These are phyloP conservation scores for Neoboletus brunneissimus DNA, from an alignment of 768 basidiomycete species.

Conservation along the genomic window DNA sequence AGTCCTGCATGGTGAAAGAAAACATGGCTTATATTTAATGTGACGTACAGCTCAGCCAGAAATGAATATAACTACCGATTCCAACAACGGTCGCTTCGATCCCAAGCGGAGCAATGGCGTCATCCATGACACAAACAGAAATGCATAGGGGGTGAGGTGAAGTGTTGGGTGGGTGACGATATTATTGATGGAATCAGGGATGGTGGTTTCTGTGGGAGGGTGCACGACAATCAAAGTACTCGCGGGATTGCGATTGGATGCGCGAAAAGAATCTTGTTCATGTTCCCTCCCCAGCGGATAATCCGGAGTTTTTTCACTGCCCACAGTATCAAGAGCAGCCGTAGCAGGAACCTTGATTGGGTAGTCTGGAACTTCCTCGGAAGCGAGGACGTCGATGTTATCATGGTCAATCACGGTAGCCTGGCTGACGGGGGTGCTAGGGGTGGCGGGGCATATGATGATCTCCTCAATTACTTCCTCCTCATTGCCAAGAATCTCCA, in stretches of 20 bases:
- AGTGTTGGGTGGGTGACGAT: conserved; percentile 22
- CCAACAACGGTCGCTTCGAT: conserved; percentile 27
- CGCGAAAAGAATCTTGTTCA: not conserved
- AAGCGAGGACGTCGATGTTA: not conserved
- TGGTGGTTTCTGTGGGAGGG: conserved; percentile 15
- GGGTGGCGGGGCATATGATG: not conserved
- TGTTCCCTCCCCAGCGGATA: conserved; percentile 2
- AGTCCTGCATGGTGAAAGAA: conserved; percentile 17
- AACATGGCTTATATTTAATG: conserved; percentile 15
- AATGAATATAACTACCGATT: conserved; percentile 31
- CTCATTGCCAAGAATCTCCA: conserved; percentile 28
- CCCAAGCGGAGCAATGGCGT: conserved; percentile 26
- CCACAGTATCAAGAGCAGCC: not conserved
- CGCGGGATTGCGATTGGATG: conserved; percentile 4
- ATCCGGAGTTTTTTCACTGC: not conserved
- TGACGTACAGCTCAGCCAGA: conserved; percentile 23
- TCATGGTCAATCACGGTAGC: conserved; percentile 22
- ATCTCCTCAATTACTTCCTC: conserved; percentile 14
- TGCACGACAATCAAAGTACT: conserved; percentile 26
- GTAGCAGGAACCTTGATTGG: conserved; percentile 1
- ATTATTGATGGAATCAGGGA: conserved; percentile 16
- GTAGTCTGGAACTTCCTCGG: conserved; percentile 3
- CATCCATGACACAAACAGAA: conserved; percentile 28
- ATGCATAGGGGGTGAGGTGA: conserved; percentile 8
- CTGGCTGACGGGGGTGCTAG: conserved; percentile 16